Evolutionary conservation across 306 rosid genomes (phyloP).

Genomic region (Begonia masoniana): DNA sequence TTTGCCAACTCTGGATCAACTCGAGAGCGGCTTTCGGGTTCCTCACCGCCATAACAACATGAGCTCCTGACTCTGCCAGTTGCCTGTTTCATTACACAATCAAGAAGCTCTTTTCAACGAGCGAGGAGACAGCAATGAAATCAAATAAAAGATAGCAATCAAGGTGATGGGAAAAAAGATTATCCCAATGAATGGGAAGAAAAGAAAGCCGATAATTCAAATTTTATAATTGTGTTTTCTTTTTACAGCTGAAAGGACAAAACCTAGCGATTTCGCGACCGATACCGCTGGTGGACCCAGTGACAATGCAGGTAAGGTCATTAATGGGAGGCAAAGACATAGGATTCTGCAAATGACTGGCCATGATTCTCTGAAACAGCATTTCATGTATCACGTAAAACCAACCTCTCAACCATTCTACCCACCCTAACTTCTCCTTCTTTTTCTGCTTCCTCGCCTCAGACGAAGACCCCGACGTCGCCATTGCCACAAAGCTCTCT

Average conservation of each 20-base stretch:
- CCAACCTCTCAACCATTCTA: slow-evolving; percentile 86
- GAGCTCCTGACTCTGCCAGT: slow-evolving; percentile 89
- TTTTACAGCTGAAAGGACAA: background rate
- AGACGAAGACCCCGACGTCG: slow-evolving; percentile 25
- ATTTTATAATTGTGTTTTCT: no score
- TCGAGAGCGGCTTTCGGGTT: slow-evolving; percentile 65
- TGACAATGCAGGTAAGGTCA: slow-evolving; percentile 75
- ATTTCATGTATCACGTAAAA: slow-evolving; percentile 40
- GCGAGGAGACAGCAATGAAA: no score
- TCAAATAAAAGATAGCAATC: no score
- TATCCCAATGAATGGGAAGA: background rate
- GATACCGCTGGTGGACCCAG: slow-evolving; percentile 96
- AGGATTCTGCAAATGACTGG: slow-evolving; percentile 80
- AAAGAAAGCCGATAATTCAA: background rate
- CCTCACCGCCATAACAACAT: slow-evolving; percentile 99
- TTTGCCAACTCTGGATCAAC: slow-evolving; percentile 86
- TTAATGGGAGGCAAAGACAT: slow-evolving; percentile 73
- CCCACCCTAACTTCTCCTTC: slow-evolving; percentile 70
- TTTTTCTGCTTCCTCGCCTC: slow-evolving; percentile 19
- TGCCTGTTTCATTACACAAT: slow-evolving; percentile 43
- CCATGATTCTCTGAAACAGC: slow-evolving; percentile 79
- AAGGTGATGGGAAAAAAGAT: no score
- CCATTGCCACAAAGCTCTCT: slow-evolving; percentile 20
- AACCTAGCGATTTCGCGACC: slow-evolving; percentile 94
- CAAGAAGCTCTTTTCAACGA: no score